A percentile compares a stretch with the other conserved stretches of the same genome.
Conservation (phyloP, 371 early-diverging fungal species). For the Apophysomyces ossiformis region DNA sequence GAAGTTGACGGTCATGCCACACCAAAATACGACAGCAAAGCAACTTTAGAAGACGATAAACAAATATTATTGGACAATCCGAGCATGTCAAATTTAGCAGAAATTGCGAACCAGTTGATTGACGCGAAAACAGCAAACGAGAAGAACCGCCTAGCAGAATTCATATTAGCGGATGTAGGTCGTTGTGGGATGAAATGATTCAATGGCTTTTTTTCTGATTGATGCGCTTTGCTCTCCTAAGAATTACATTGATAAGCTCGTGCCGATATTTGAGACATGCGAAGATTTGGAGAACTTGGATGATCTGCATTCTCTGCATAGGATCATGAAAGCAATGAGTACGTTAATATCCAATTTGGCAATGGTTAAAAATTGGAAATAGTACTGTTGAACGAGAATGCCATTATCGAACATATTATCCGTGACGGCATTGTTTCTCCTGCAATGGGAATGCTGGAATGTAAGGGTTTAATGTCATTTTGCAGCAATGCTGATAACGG, state of each 20-base stretch:
- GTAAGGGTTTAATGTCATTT: slow-evolving; percentile 40
- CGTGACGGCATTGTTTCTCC: slow-evolving; percentile 70
- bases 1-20: slow-evolving; percentile 31
- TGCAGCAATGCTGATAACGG: not conserved
- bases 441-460: slow-evolving; percentile 86
- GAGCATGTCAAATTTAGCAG: slow-evolving; percentile 64
- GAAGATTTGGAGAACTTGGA: slow-evolving; percentile 84
- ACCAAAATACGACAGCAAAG: slow-evolving; percentile 27
- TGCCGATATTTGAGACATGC: slow-evolving; percentile 72
- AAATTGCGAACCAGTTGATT: slow-evolving; percentile 59
- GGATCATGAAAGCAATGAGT: slow-evolving; percentile 77
- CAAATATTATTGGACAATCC: slow-evolving; percentile 36
- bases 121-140: slow-evolving; percentile 49
- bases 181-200: not conserved
- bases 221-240: slow-evolving; percentile 26
- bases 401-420: slow-evolving; percentile 73
- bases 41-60: slow-evolving; percentile 28
- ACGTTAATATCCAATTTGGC: slow-evolving; percentile 24
- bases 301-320: slow-evolving; percentile 73
- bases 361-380: not conserved
- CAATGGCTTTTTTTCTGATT: not conserved
- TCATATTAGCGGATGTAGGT: slow-evolving; percentile 54
- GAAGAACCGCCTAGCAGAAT: slow-evolving; percentile 55
- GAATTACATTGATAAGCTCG: slow-evolving; percentile 76
- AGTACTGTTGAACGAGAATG: slow-evolving; percentile 48